phyloP scores from a whole-genome alignment of 805 yeast species.

The Candida awuae region DNA sequence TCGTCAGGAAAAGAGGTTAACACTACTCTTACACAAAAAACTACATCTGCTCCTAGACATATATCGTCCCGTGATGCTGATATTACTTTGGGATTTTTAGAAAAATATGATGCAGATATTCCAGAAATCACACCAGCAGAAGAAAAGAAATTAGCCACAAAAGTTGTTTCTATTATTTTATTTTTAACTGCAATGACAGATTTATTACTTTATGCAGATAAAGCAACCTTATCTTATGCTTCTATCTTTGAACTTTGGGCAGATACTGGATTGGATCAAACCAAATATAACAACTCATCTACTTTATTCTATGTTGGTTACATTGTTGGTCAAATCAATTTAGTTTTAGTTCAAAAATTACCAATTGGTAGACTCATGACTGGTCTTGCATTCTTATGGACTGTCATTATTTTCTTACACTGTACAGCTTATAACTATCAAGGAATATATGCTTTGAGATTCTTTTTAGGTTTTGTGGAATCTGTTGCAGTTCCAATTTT shows the following conservation, averaged over 20 bases:
- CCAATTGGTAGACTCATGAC: conserved; percentile 35
- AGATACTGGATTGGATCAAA: conserved; percentile 37
- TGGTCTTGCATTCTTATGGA: conserved; percentile 36
- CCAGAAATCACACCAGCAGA: conserved; percentile 19
- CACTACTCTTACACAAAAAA: not conserved
- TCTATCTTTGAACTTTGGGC: conserved; percentile 37
- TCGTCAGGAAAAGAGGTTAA: not conserved
- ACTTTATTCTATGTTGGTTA: conserved; percentile 49
- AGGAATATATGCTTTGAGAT: conserved; percentile 41
- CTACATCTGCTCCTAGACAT: conserved; percentile 3
- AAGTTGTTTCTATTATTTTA: conserved; percentile 20
- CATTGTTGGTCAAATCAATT: conserved; percentile 38
- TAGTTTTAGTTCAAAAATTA: conserved; percentile 36
- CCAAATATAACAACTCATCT: conserved; percentile 40
- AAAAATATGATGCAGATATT: conserved; percentile 15
- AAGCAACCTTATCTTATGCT: conserved; percentile 35
- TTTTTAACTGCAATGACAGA: conserved; percentile 20
- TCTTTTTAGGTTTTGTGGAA: conserved; percentile 46
- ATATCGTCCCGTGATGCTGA: conserved; percentile 23
- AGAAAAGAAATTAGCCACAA: conserved; percentile 14
- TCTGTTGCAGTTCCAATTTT: conserved; percentile 37
- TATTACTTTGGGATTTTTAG: conserved; percentile 21
- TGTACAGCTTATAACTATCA: conserved; percentile 38
- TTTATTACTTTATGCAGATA: conserved; percentile 32
- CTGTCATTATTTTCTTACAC: conserved; percentile 37